Percentiles rank a stretch among this genome's conserved stretches.
phyloP scores from a whole-genome alignment of 768 basidiomycete species.

The Mycena leptocephala region DNA sequence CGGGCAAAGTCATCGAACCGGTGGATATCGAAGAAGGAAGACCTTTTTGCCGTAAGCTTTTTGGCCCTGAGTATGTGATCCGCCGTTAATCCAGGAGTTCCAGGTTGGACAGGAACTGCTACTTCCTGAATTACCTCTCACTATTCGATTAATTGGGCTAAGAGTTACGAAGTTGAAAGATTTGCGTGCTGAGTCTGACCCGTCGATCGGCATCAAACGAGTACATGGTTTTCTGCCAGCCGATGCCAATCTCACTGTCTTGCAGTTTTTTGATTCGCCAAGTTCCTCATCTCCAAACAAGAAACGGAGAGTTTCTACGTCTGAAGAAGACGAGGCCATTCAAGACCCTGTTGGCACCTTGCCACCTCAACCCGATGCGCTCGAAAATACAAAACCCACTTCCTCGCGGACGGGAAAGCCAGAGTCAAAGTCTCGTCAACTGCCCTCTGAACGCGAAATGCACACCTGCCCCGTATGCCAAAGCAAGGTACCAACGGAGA shows the following conservation, averaged over 20 bases:
- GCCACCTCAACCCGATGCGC: neutral
- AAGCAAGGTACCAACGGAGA: slow-evolving; percentile 76
- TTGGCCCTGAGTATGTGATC: slow-evolving; percentile 19
- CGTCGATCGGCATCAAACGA: slow-evolving; percentile 77
- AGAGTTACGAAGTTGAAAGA: slow-evolving; percentile 93
- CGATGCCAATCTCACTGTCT: neutral
- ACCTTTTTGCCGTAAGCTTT: slow-evolving; percentile 78
- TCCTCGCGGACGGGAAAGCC: slow-evolving; percentile 22
- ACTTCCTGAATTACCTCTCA: slow-evolving; percentile 84
- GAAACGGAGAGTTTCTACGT: slow-evolving; percentile 49
- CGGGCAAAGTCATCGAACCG: slow-evolving; percentile 86
- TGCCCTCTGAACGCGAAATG: slow-evolving; percentile 35
- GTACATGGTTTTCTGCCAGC: slow-evolving; percentile 56
- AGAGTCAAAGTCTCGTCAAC: slow-evolving; percentile 5
- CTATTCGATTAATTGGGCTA: slow-evolving; percentile 89
- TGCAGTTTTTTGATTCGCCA: slow-evolving; percentile 73
- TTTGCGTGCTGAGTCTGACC: slow-evolving; percentile 65
- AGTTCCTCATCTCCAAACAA: slow-evolving; percentile 55
- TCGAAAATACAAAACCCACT: slow-evolving; percentile 1
- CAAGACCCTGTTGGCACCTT: neutral
- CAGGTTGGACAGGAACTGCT: slow-evolving; percentile 90
- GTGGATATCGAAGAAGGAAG: slow-evolving; percentile 86
- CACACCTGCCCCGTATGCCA: slow-evolving; percentile 83
- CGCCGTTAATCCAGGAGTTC: slow-evolving; percentile 24
- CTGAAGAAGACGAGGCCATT: slow-evolving; percentile 24